These are phyloP conservation scores for Phlyctochytrium planicorne DNA, from an alignment of 192 early-diverging fungal species.

Conservation along the genomic window DNA sequence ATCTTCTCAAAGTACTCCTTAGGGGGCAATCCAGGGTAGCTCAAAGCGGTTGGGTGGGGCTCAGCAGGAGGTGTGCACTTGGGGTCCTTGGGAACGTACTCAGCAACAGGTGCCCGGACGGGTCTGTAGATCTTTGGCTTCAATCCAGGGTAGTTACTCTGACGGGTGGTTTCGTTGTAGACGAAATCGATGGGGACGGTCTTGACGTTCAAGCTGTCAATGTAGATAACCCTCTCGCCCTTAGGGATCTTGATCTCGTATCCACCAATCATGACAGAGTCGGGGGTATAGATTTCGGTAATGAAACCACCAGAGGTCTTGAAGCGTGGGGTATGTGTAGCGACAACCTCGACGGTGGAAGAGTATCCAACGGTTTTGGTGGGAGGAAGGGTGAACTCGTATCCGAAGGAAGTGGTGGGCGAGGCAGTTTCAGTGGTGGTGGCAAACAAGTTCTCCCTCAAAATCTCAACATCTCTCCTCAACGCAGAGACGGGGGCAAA, in stretches of 20 bases:
- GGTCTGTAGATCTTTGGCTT: not conserved
- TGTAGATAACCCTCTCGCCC: not conserved
- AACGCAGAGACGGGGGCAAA: not conserved
- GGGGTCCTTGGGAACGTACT: not conserved
- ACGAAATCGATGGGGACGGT: not conserved
- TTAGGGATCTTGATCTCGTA: not conserved
- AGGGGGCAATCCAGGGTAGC: not conserved
- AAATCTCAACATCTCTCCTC: not conserved
- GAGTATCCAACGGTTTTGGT: not conserved
- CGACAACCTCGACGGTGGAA: not conserved
- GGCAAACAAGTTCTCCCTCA: not conserved
- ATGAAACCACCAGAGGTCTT: not conserved
- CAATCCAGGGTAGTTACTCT: not conserved
- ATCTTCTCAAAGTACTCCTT: not conserved
- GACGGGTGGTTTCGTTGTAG: not conserved
- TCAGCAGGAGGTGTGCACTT: not conserved
- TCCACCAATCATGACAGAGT: not conserved
- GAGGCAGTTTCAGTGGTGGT: too few relatives aligned
- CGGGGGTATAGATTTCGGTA: not conserved
- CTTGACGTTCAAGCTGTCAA: not conserved
- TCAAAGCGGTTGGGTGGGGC: not conserved
- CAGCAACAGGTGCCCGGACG: not conserved
- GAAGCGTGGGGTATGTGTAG: not conserved
- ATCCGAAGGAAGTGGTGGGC: too few relatives aligned
- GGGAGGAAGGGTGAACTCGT: not conserved